Conservation (phyloP, 768 basidiomycete genomes). For the Tylopilus cervinicoccineus region DNA sequence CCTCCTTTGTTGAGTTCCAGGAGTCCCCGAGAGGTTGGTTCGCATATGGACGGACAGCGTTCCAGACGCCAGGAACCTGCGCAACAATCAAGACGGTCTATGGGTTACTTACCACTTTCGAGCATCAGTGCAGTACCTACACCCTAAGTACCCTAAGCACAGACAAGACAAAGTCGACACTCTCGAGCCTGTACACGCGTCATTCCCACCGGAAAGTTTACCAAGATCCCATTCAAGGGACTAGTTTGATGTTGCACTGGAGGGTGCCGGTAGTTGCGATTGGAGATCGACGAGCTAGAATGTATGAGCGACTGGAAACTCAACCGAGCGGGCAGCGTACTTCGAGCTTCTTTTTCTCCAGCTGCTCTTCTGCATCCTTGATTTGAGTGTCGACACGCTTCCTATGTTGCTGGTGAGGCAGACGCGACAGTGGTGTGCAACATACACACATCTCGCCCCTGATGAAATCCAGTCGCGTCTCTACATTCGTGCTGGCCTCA, state of each 20-base stretch:
- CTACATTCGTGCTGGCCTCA: conserved; percentile 85
- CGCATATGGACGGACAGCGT: neutral
- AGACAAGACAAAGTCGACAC: no score
- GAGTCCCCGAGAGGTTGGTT: neutral
- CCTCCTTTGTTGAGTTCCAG: neutral
- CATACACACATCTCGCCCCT: conserved; percentile 72
- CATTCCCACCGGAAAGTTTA: neutral
- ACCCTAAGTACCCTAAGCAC: no score
- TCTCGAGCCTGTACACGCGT: neutral
- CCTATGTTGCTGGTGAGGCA: conserved; percentile 32
- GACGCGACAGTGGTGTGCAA: neutral
- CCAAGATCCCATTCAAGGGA: neutral
- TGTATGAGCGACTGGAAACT: conserved; percentile 13
- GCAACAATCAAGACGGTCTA: no score
- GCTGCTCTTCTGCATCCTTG: conserved; percentile 69
- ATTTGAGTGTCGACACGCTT: conserved; percentile 81
- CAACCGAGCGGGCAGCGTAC: conserved; percentile 34
- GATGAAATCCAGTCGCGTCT: conserved; percentile 89
- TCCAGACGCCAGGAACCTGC: no score
- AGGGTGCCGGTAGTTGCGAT: conserved; percentile 45
- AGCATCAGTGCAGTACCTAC: neutral
- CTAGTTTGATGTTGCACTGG: conserved; percentile 15
- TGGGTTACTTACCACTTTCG: no score
- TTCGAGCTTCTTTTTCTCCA: conserved; percentile 81
- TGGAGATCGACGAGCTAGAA: conserved; percentile 65